phyloP scores from a whole-genome alignment of 2,329 filamentous ascomycete species.

The Penicillium sp. region DNA sequence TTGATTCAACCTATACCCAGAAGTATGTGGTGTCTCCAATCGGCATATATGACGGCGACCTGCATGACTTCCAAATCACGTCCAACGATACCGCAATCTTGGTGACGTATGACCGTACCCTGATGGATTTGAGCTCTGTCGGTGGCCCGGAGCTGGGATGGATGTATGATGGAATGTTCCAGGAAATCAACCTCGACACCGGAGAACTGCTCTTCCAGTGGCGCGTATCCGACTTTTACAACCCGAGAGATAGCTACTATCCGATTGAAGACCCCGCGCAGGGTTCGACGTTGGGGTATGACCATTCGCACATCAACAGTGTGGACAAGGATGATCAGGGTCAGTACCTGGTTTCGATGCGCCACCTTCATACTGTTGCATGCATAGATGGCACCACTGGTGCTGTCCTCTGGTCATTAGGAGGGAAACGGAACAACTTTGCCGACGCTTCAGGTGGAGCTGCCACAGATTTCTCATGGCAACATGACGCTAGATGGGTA shows the following conservation, averaged over 20 bases:
- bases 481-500: constrained; percentile 33
- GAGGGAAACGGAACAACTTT: constrained; percentile 32
- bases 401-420: constrained; percentile 27
- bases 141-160: constrained; percentile 40
- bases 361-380: constrained; percentile 39
- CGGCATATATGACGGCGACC: constrained; percentile 30
- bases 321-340: constrained; percentile 50
- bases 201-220: constrained; percentile 47
- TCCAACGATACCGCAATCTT: constrained; percentile 43
- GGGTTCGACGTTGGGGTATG: constrained; percentile 38
- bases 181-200: constrained; percentile 47
- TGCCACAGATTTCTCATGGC: constrained; percentile 28
- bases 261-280: constrained; percentile 15
- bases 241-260: constrained; percentile 22
- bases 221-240: constrained; percentile 45
- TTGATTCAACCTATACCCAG: constrained; percentile 33
- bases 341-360: constrained; percentile 44
- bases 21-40: constrained; percentile 22
- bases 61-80: constrained; percentile 48
- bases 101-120: constrained; percentile 41
- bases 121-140: constrained; percentile 41
- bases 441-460: constrained; percentile 20
- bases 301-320: constrained; percentile 57
- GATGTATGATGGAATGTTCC: constrained; percentile 44
- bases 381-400: constrained; percentile 38